Evolutionary conservation across 1,139 yeast genomes (phyloP).

Genomic region (Maudiozyma humilis): DNA sequence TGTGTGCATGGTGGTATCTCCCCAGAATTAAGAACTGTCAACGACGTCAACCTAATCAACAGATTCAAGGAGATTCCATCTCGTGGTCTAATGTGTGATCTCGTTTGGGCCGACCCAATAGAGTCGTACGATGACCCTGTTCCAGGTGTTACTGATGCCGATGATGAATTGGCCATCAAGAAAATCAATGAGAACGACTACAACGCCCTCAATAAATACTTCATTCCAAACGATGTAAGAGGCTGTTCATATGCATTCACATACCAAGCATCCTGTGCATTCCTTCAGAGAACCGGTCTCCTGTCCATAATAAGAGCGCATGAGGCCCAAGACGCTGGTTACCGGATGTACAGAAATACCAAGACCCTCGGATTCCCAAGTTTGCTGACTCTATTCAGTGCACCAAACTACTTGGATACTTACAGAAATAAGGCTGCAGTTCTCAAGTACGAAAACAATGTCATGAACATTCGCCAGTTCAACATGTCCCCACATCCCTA

Average conservation of each 20-base stretch:
- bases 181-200: slow-evolving; percentile 72
- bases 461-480: slow-evolving; percentile 93
- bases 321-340: slow-evolving; percentile 97
- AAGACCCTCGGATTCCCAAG: slow-evolving; percentile 88
- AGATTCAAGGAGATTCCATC: slow-evolving; percentile 93
- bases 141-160: slow-evolving; percentile 35
- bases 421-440: slow-evolving; percentile 96
- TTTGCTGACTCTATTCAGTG: slow-evolving; percentile 84
- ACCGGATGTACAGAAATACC: slow-evolving; percentile 86
- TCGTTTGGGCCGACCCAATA: slow-evolving; percentile 93
- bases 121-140: slow-evolving; percentile 80
- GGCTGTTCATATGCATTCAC: slow-evolving; percentile 93
- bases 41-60: slow-evolving; percentile 62
- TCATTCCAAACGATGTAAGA: slow-evolving; percentile 64
- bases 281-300: slow-evolving; percentile 70
- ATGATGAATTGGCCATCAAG: slow-evolving; percentile 44
- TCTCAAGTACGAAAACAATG: slow-evolving; percentile 79
- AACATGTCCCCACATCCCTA: slow-evolving; percentile 92
- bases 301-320: slow-evolving; percentile 87
- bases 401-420: slow-evolving; percentile 90
- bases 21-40: slow-evolving; percentile 66
- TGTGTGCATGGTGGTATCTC: slow-evolving; percentile 98
- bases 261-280: slow-evolving; percentile 74
- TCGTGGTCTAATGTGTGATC: slow-evolving; percentile 87
- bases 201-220: slow-evolving; percentile 40